phyloP scores from a whole-genome alignment of 2,329 filamentous ascomycete genomes.

The Colletotrichum siamense region DNA sequence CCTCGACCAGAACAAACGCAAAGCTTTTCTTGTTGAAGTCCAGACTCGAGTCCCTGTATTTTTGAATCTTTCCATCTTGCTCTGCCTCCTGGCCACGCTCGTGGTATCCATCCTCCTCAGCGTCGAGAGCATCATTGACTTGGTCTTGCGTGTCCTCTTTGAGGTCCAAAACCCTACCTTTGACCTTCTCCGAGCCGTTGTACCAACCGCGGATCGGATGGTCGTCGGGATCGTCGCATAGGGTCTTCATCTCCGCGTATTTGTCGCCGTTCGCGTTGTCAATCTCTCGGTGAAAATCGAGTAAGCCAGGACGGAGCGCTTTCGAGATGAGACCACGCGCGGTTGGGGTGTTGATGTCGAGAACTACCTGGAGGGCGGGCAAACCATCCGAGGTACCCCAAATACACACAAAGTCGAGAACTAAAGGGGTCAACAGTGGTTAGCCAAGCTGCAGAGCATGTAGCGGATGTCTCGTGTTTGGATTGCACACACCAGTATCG shows the following conservation, averaged over 20 bases:
- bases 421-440: not conserved
- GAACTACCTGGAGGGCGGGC: not conserved
- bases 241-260: not conserved
- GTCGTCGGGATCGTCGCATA: not conserved
- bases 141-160: too few relatives aligned
- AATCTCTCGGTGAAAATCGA: not conserved
- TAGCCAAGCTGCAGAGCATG: not conserved
- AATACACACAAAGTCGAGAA: not conserved
- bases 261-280: not conserved
- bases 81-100: too few relatives aligned
- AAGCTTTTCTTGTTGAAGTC: too few relatives aligned
- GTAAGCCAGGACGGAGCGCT: not conserved
- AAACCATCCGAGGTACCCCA: not conserved
- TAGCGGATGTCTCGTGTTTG: not conserved
- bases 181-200: too few relatives aligned
- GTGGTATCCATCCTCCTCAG: too few relatives aligned
- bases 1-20: too few relatives aligned
- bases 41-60: too few relatives aligned
- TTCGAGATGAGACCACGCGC: not conserved
- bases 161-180: too few relatives aligned
- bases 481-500: not conserved
- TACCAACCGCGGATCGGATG: not conserved
- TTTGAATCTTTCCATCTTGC: too few relatives aligned
- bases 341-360: too few relatives aligned
- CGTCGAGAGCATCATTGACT: too few relatives aligned